Evolutionary conservation across 768 basidiomycete genomes (phyloP).

Genomic region (Naematelia encephala): DNA sequence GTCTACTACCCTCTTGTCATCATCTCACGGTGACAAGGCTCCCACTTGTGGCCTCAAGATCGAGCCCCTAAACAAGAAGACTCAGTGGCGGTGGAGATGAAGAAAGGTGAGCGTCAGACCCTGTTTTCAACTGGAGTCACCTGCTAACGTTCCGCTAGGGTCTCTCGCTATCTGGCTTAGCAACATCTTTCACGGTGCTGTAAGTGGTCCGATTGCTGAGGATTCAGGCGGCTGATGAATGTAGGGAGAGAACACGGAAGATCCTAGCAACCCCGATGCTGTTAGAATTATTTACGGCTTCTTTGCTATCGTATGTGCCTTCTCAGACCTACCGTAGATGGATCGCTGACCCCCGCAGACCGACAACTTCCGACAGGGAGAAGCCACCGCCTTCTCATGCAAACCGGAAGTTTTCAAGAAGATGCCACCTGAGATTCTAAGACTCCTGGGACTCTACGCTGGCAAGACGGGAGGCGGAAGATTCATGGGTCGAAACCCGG

Average conservation of each 20-base stretch:
- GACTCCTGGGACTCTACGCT: slow-evolving; percentile 15
- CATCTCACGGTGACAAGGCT: slow-evolving; percentile 4
- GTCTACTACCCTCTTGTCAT: background rate
- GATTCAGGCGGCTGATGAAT: background rate
- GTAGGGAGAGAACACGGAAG: slow-evolving; percentile 20
- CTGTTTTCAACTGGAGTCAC: background rate
- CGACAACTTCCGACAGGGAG: slow-evolving; percentile 29
- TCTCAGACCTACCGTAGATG: background rate
- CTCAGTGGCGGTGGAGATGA: slow-evolving; percentile 21
- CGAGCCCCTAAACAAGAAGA: slow-evolving; percentile 20
- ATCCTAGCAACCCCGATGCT: slow-evolving; percentile 12
- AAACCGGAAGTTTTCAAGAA: slow-evolving; percentile 22
- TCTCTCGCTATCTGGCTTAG: slow-evolving; percentile 27
- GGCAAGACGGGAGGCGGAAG: slow-evolving; percentile 19
- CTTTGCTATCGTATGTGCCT: slow-evolving; percentile 11
- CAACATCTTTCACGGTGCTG: slow-evolving; percentile 25
- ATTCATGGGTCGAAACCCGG: slow-evolving; percentile 13
- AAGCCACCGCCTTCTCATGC: slow-evolving; percentile 16
- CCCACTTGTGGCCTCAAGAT: slow-evolving; percentile 26
- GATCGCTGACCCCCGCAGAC: slow-evolving; percentile 3
- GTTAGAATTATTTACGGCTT: slow-evolving; percentile 21
- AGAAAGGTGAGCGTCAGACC: slow-evolving; percentile 14
- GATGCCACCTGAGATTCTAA: slow-evolving; percentile 22
- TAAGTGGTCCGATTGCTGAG: slow-evolving; percentile 4
- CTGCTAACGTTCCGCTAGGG: slow-evolving; percentile 1